Percentiles rank a stretch among this genome's conserved stretches.
These are phyloP conservation scores for Exophiala aquamarina DNA, from an alignment of 2,329 filamentous ascomycete genomes.

Conservation along the genomic window DNA sequence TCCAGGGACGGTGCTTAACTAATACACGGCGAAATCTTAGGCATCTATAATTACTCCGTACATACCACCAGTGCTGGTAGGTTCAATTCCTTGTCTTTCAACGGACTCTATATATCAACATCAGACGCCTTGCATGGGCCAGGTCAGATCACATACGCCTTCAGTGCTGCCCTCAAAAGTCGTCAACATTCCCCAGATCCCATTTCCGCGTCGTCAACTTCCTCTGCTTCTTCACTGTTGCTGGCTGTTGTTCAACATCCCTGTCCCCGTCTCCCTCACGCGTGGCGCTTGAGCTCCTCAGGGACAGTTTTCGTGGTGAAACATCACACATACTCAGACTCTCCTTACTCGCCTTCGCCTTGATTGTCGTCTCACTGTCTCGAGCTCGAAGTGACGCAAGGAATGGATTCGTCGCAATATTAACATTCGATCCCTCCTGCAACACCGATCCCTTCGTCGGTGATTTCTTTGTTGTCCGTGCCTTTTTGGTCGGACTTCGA, in stretches of 20 bases:
- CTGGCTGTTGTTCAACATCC: too few species aligned
- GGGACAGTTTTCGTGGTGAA: slow-evolving; percentile 25
- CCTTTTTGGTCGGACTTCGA: slow-evolving; percentile 62
- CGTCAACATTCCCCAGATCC: slow-evolving; percentile 46
- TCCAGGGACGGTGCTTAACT: too few species aligned
- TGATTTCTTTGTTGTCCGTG: slow-evolving; percentile 23
- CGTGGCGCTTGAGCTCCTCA: slow-evolving; percentile 22
- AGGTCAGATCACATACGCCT: neutral
- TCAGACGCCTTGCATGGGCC: too few species aligned
- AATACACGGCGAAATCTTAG: too few species aligned
- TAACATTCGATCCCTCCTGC: slow-evolving; percentile 24
- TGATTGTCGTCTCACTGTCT: slow-evolving; percentile 21
- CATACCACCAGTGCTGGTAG: too few species aligned
- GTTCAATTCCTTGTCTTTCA: too few species aligned
- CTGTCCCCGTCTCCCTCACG: slow-evolving; percentile 16
- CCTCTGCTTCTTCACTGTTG: slow-evolving; percentile 40
- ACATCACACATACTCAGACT: slow-evolving; percentile 19
- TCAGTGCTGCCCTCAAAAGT: slow-evolving; percentile 27
- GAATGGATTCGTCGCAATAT: slow-evolving; percentile 25
- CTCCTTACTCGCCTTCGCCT: slow-evolving; percentile 14
- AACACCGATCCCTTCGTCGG: slow-evolving; percentile 21
- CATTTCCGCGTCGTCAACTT: slow-evolving; percentile 49
- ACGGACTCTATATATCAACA: too few species aligned
- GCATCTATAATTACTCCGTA: too few species aligned
- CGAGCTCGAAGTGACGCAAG: slow-evolving; percentile 18